These are phyloP conservation scores for Daucus carota DNA, from an alignment of 129 eudicot genomes.

Conservation along the genomic window DNA sequence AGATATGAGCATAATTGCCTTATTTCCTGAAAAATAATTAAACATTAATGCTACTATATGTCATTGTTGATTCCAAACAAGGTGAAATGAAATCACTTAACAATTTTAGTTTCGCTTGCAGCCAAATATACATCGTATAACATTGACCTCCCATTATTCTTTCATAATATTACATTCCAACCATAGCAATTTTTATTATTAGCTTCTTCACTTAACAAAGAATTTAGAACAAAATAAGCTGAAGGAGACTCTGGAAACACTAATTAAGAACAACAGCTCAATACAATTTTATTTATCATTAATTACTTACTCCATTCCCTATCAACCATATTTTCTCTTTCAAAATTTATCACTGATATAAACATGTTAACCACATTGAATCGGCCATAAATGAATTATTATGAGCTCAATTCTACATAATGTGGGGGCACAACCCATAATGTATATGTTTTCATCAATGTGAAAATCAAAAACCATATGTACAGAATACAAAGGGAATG, in stretches of 20 bases:
- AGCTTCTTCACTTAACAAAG: background rate
- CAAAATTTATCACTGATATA: too few relatives aligned
- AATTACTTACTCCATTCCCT: background rate
- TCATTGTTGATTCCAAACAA: background rate
- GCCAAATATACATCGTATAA: background rate
- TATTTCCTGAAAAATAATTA: constrained; percentile 56
- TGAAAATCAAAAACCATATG: background rate
- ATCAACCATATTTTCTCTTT: background rate
- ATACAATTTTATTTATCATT: background rate
- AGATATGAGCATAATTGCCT: constrained; percentile 89
- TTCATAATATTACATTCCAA: background rate
- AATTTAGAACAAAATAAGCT: background rate
- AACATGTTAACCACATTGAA: background rate
- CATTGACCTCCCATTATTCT: background rate
- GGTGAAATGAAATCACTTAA: background rate
- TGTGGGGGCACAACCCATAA: background rate
- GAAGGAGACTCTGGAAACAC: background rate
- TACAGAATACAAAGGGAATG: background rate
- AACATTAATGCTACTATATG: background rate
- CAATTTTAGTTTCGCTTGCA: background rate
- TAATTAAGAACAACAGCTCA: background rate
- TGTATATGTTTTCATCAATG: background rate
- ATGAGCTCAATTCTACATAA: background rate
- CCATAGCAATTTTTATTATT: background rate
- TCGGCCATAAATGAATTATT: background rate